Evolutionary conservation across 306 rosid species (phyloP).

Genomic region (Potentilla sterilis): DNA sequence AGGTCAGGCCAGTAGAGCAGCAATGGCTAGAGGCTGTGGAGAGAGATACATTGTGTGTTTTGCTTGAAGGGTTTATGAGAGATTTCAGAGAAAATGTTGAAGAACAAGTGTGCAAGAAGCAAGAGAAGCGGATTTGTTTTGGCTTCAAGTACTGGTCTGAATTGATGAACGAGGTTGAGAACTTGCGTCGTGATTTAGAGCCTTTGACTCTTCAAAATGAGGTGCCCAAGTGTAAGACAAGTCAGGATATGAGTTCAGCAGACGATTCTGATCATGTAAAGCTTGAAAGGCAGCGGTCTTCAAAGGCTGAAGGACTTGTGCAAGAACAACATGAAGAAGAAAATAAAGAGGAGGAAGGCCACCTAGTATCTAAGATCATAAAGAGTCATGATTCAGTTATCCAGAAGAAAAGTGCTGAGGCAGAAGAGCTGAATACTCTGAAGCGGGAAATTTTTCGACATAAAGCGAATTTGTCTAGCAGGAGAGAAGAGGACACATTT

Average conservation of each 20-base stretch:
- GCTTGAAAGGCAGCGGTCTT: slow-evolving; percentile 1
- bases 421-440: slow-evolving; percentile 45
- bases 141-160: slow-evolving; percentile 47
- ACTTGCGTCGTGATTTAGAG: slow-evolving; percentile 44
- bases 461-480: slow-evolving; percentile 26
- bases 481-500: slow-evolving; percentile 36
- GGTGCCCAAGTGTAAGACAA: background rate
- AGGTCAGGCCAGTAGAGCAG: slow-evolving; percentile 72
- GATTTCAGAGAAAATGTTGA: slow-evolving; percentile 49
- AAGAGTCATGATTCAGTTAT: slow-evolving; percentile 64
- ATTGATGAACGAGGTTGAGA: slow-evolving; percentile 49
- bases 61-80: slow-evolving; percentile 45
- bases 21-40: slow-evolving; percentile 60
- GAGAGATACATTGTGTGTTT: slow-evolving; percentile 44
- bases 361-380: slow-evolving; percentile 61
- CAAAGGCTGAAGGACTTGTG: slow-evolving; percentile 22
- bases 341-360: slow-evolving; percentile 33
- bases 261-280: slow-evolving; percentile 27
- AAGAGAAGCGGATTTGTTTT: slow-evolving; percentile 33
- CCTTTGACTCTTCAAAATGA: slow-evolving; percentile 32
- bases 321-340: slow-evolving; percentile 28
- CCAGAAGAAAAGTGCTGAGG: slow-evolving; percentile 48
- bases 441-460: slow-evolving; percentile 39
- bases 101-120: slow-evolving; percentile 30
- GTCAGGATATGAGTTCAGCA: slow-evolving; percentile 20